A percentile compares a stretch with the other conserved stretches of the same genome.
Conservation (phyloP, 2,329 filamentous ascomycete genomes). For the Thyridium curvatum region DNA sequence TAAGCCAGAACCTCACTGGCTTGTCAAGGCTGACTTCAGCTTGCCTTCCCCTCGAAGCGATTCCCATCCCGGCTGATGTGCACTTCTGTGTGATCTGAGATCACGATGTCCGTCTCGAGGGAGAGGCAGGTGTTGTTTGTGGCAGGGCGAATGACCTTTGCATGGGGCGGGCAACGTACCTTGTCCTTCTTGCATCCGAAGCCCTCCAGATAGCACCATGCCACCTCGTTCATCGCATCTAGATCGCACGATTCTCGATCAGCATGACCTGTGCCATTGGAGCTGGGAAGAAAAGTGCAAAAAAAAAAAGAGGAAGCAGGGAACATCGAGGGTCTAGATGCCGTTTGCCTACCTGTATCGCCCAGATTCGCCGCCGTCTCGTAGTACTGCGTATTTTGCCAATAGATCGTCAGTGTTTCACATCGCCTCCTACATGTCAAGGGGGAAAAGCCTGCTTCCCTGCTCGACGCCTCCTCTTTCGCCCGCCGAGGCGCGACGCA, state of each 20-base stretch:
- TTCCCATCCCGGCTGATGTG: conserved; percentile 2
- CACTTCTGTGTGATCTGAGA: conserved; percentile 1
- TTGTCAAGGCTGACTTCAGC: neutral
- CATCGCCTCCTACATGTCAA: conserved; percentile 3
- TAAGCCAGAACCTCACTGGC: neutral
- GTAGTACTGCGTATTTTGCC: conserved; percentile 63
- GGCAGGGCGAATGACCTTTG: neutral
- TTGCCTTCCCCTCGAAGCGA: neutral
- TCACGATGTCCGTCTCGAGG: conserved; percentile 1
- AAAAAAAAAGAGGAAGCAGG: conserved; percentile 1
- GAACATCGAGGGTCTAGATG: neutral
- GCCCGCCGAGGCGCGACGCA: conserved; percentile 1
- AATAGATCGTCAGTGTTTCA: no score
- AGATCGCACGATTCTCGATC: conserved; percentile 17
- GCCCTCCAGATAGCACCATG: conserved; percentile 94
- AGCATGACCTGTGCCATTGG: conserved; percentile 13
- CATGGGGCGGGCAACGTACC: conserved; percentile 51
- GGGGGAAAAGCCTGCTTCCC: neutral
- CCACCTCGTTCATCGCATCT: conserved; percentile 97
- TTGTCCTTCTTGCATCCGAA: conserved; percentile 98
- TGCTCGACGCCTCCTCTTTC: conserved; percentile 13
- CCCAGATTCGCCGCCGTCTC: conserved; percentile 95
- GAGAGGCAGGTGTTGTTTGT: neutral
- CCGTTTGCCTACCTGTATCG: conserved; percentile 59
- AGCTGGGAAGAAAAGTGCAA: neutral